Conservation (phyloP, 148 eudicot species). For the Linanthus parryae region DNA sequence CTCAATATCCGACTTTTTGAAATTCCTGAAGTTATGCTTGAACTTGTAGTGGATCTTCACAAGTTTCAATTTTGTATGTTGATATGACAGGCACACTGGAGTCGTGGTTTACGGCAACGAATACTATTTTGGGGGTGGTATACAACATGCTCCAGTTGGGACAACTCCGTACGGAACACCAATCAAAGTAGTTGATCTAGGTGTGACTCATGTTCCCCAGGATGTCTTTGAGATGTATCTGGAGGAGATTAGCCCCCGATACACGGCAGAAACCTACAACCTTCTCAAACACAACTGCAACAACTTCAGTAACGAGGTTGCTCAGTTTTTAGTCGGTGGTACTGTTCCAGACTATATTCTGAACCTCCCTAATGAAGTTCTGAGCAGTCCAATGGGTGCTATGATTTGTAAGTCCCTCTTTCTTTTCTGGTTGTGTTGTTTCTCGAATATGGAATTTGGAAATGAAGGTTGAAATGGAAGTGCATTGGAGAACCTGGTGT, state of each 20-base stretch:
- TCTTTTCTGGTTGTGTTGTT: too few species aligned
- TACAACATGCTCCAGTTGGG: conserved; percentile 68
- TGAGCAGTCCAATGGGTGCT: conserved; percentile 90
- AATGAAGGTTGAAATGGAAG: too few species aligned
- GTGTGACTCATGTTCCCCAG: conserved; percentile 81
- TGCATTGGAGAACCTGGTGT: too few species aligned
- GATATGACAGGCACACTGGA: conserved; percentile 93
- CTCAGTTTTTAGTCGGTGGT: conserved; percentile 79
- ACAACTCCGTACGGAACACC: conserved; percentile 85
- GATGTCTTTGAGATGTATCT: conserved; percentile 85
- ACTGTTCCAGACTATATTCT: conserved; percentile 82
- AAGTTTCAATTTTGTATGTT: not conserved
- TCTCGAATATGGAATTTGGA: too few species aligned
- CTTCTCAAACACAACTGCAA: conserved; percentile 88
- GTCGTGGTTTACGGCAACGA: conserved; percentile 88
- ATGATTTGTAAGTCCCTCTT: conserved; percentile 62
- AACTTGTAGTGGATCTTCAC: not conserved
- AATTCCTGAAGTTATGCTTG: not conserved
- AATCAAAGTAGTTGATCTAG: conserved; percentile 70
- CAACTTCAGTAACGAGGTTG: conserved; percentile 95
- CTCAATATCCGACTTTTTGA: not conserved
- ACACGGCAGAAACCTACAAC: conserved; percentile 88
- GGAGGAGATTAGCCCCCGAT: conserved; percentile 88
- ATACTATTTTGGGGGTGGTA: conserved; percentile 92
- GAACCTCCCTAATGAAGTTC: conserved; percentile 89